Evolutionary conservation across 2,329 filamentous ascomycete genomes (phyloP).

Genomic region (Ophiosphaerella narmari): DNA sequence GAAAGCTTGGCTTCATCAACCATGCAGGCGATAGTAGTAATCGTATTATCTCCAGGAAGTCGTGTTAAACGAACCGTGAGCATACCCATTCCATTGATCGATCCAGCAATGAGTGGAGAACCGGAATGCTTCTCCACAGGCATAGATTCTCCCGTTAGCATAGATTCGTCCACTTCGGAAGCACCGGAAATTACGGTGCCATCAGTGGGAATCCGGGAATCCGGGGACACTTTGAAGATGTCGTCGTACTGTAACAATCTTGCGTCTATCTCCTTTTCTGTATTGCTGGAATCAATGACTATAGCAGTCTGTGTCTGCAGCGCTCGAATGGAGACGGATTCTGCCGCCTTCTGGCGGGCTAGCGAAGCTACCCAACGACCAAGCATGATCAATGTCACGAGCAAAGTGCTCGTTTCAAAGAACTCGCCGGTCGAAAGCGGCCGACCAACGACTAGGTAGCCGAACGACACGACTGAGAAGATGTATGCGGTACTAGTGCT

Average conservation of each 20-base stretch:
- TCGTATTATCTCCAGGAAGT: conserved; percentile 72
- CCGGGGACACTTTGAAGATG: conserved; percentile 64
- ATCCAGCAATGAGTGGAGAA: conserved; percentile 66
- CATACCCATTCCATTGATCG: conserved; percentile 59
- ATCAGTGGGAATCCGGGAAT: conserved; percentile 68
- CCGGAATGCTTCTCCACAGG: conserved; percentile 62
- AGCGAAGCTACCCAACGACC: conserved; percentile 55
- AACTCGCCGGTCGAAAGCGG: conserved; percentile 53
- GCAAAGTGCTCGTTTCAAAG: conserved; percentile 61
- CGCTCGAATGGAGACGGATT: conserved; percentile 57
- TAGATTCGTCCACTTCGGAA: conserved; percentile 74
- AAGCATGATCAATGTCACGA: conserved; percentile 60
- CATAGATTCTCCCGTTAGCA: conserved; percentile 73
- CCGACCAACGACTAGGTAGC: conserved; percentile 40
- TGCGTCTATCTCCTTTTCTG: conserved; percentile 63
- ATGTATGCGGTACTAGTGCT: conserved; percentile 69
- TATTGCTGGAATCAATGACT: conserved; percentile 51
- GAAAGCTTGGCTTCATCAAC: conserved; percentile 72
- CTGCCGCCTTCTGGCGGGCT: conserved; percentile 55
- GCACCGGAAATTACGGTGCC: conserved; percentile 66
- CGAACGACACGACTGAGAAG: conserved; percentile 61
- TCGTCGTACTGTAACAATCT: conserved; percentile 74
- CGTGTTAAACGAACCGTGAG: conserved; percentile 61
- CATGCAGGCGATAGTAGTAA: conserved; percentile 69
- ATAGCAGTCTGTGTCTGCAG: conserved; percentile 62